Evolutionary conservation across 495 filamentous ascomycete genomes (phyloP), one percentile per base, ranked within the genome.

Genomic region (Penicillium riverlandense): DNA sequence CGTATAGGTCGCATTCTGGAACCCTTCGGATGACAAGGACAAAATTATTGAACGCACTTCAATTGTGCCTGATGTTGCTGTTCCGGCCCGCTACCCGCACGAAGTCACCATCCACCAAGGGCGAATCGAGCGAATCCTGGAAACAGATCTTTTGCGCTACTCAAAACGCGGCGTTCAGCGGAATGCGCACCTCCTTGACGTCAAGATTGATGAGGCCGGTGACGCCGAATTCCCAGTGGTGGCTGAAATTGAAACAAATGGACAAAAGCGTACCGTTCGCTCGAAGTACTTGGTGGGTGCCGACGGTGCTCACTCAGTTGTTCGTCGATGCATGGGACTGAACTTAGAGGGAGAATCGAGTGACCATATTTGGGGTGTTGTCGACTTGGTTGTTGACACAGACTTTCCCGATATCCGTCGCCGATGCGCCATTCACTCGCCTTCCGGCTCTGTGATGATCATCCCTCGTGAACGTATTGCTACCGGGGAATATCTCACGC

Each of bases 321-420:
- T 79, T 6, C 64, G 83, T 29, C 69, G 68, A 45, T 70, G 75
- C 38, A 70, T 86, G 40, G 79, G 77, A 0, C 71, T 79, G 15
- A 62, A 72, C 37, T 61, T 85, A 49, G 66, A 78, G 43, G 82
- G 83, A 29, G 80, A 85, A 45, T 73, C 75, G 33, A 77, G 76
- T 0, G 80, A 85, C 54, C 79, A 69, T 56, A 71, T 84, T 40
- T 84, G 80, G 79, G 80, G 79, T 11, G 79, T 83, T 1, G 61
- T 85, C 13, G 83, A 88, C 50, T 62, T 84, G 29, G 66, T 85
- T 1, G 76, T 81, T 1, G 79, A 82, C 38, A 82, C 82, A 2
- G 71, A 86, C 54, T 86, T 86, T 44, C 82, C 84, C 7, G 85
- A 88, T 55, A 82, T 89, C 40, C 67, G 84, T 38, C 73, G 72